Base-by-base conservation (phyloP, 768 basidiomycete species). In the Podaxis rugospora region DNA sequence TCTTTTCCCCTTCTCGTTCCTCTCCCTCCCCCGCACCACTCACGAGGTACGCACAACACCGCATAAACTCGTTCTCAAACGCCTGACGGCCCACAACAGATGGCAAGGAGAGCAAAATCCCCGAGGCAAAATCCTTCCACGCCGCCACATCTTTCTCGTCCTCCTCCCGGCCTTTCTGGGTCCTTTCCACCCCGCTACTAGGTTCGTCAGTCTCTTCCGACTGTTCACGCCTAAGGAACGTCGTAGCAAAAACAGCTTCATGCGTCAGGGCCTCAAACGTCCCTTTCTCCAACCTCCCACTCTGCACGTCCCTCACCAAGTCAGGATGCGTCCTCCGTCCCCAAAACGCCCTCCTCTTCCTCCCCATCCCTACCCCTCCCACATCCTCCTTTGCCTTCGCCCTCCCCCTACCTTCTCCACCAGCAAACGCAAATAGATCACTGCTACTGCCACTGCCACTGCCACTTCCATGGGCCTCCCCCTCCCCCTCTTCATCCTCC, bases 191-290 rank as follows among this genome's bases (percentile, higher is more conserved):
- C 21, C 65, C 59, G n/a, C 47, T 62, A 35, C 55, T 27, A 32
- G 59, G 46, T 28, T 44, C n/a, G 42, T 44, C 39, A 13, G 14
- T 4, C 39, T 40, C 42, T 44, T 16, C 42, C n/a, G n/a, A 21
- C n/a, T 16, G 18, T 18, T 25, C 52, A 9, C 59, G 63, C n/a
- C 69, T 67, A 5, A 74, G 57, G 68, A 88, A 91, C 13, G 84
- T 85, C 0, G 91, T 92, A 11, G 82, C 87, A 69, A 94, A 94
- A 11, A 92, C 86, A 10, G 84, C 75, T 72, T 94, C 93, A 67
- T 95, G 93, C 0, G 88, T 74, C 5, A 95, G 78, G 0, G 93
- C 91, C 69, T 93, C 92, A 42, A 85, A 81, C 0, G 85, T 86
- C 11, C 92, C 92, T 52, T 83, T 86, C 66, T 82, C 78, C 36